Evolutionary conservation across 192 early-diverging fungal species (phyloP).

Genomic region (Rhizophlyctis rosea): DNA sequence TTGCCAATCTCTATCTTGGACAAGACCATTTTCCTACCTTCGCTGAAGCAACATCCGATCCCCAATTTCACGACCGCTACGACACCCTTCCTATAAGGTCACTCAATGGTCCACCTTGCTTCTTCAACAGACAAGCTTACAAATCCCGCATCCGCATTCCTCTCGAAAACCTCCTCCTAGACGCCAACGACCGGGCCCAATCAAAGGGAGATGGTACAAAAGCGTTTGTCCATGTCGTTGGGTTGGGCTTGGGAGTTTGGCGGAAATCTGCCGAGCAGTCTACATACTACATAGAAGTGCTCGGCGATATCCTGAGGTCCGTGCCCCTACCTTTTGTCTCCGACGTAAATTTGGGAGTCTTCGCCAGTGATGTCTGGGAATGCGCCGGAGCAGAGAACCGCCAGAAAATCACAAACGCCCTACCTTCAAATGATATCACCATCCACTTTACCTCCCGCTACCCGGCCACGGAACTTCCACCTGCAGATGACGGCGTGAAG

Average conservation of each 20-base stretch:
- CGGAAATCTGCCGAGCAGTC: constrained; percentile 10
- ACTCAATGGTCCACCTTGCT: too few relatives aligned
- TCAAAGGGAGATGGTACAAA: neutral
- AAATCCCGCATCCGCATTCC: constrained; percentile 27
- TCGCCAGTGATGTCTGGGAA: constrained; percentile 3
- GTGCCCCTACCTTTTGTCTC: constrained; percentile 13
- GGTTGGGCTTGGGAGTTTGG: constrained; percentile 44
- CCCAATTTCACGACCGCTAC: too few relatives aligned
- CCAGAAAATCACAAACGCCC: too few relatives aligned
- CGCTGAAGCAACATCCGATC: too few relatives aligned
- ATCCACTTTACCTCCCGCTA: constrained; percentile 36
- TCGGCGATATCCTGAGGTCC: constrained; percentile 17
- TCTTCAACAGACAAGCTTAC: constrained; percentile 19
- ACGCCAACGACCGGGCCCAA: constrained; percentile 32
- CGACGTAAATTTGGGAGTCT: constrained; percentile 32
- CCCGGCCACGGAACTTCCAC: constrained; percentile 18
- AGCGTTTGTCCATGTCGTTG: constrained; percentile 32
- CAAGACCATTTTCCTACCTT: too few relatives aligned
- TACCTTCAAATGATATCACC: constrained; percentile 29
- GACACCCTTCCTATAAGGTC: too few relatives aligned
- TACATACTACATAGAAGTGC: constrained; percentile 26
- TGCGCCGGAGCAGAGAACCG: neutral
- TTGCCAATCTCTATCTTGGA: too few relatives aligned
- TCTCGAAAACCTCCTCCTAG: constrained; percentile 25
- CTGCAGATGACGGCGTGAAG: constrained; percentile 12